Base-by-base conservation (phyloP, 768 basidiomycete genomes). In the Neoboletus brunneissimus region DNA sequence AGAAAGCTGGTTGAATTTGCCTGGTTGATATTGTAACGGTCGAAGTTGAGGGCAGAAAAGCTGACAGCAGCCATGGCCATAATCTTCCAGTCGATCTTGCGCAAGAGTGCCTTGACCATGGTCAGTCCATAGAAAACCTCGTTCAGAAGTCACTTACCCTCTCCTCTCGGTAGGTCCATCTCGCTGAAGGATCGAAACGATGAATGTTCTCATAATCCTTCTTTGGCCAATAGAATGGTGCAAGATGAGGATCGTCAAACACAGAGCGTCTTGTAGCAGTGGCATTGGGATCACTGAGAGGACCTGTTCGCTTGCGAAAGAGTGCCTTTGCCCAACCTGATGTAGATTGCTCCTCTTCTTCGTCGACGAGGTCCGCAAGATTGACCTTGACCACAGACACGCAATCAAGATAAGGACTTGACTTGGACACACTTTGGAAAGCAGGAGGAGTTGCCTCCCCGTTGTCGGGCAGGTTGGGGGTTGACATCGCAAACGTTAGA, bases 131-230 rank as follows among this genome's bases (percentile, higher is more conserved):
- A 4, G 29, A 8, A 29, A 13, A 29, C n/a, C 18, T 5, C 6
- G 8, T 0, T 2, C 13, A 18, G n/a, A 16, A 47, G 22, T 20
- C 0, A 63, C 72, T 51, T 2, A 76, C 78, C 65, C 66, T 73
- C 63, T 87, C 82, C 64, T 86, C 84, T 40, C 76, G 67, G 54
- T 76, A 75, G 4, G 84, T 85, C 85, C 86, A 88, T 18, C 85
- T 75, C 42, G 79, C 80, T 35, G 71, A 71, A 0, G 80, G 75
- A 57, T 87, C 79, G 51, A 87, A 85, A 7, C 84, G 76, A 52
- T 80, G 79, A 11, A 79, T 57, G 61, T 82, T 84, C 65, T 86
- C 83, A 42, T 82, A 83, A 2, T 77, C 70, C 0, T 72, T 55
- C 53, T 76, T 80, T 1, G 83, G 83, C 78, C 75, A 79, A 45